Evolutionary conservation across 2,329 filamentous ascomycete species (phyloP), one percentile per base, ranked within the genome.

Genomic region (Aspergillus hiratsukae): DNA sequence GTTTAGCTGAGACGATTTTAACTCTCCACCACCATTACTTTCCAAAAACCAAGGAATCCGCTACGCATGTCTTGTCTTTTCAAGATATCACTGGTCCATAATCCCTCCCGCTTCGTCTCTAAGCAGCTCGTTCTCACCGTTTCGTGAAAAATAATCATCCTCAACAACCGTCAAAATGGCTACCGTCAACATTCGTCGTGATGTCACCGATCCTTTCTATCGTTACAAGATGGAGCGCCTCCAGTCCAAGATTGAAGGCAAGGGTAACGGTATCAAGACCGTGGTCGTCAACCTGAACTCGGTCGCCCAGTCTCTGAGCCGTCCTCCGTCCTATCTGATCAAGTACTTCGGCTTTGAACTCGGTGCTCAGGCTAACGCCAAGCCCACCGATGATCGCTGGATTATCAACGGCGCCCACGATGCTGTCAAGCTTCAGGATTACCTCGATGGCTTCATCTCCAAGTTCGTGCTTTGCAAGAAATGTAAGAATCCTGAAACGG

Each of bases 211-310:
- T 81, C 89, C 89, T 80, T 99, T 97, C 87, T 99, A 99, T 82
- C 94, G 94, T 78, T 99, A 99, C 87, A 99, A 99, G 87, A 99
- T 99, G 94, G 94, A 97, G 82, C 88, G 87, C 69, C 82, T 99
- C 75, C 91, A 96, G 83, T 96, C 94, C 77, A 99, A 99, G 84
- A 95, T 99, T 70, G 94, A 99, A 81, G 94, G 94, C 80, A 99
- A 99, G 80, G 94, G 94, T 67, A 99, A 99, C 81, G 94, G 94
- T 74, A 99, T 99, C 86, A 99, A 99, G 83, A 99, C 83, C 69
- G 94, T 99, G 72, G 88, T 99, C 68, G 91, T 96, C 84, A 99
- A 99, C 79, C 80, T 99, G 73, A 90, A 87, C 83, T 95, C 90
- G 73, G 91, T 99, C 67, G 92, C 93, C 69, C 83, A 89, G 71